phyloP scores from a whole-genome alignment of 2,329 filamentous ascomycete genomes.

The Dothidotthia symphoricarpi region DNA sequence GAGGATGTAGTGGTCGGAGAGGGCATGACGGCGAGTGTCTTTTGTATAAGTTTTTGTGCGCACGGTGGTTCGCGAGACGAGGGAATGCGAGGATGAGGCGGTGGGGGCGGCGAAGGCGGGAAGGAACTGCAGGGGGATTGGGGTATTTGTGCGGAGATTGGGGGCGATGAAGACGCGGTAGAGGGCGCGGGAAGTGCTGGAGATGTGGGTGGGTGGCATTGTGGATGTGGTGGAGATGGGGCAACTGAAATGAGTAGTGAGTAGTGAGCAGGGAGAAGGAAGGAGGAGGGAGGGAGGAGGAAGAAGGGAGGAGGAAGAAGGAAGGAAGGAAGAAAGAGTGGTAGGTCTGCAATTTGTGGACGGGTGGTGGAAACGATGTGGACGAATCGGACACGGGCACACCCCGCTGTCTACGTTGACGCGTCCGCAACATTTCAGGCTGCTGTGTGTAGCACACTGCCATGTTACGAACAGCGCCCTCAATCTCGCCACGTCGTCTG shows the following conservation, averaged over 20 bases:
- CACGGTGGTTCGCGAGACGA: slow-evolving; percentile 13
- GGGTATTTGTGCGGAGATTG: slow-evolving; percentile 20
- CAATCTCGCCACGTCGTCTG: slow-evolving; percentile 1
- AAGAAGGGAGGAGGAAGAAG: not conserved
- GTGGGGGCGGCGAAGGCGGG: slow-evolving; percentile 17
- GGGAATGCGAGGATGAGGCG: slow-evolving; percentile 6
- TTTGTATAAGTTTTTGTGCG: slow-evolving; percentile 25
- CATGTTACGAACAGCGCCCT: too few relatives aligned
- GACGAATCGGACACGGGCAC: slow-evolving; percentile 18
- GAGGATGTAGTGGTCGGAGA: slow-evolving; percentile 43
- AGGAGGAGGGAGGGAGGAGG: not conserved
- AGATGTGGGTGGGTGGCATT: slow-evolving; percentile 36
- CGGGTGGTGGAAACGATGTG: too few relatives aligned
- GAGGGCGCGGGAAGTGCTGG: slow-evolving; percentile 42
- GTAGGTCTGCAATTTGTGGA: not conserved
- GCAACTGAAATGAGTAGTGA: slow-evolving; percentile 1
- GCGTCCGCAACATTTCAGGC: slow-evolving; percentile 10
- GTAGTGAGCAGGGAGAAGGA: not conserved
- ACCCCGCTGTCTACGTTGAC: slow-evolving; percentile 13
- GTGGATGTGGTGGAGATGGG: slow-evolving; percentile 1
- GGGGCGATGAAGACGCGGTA: slow-evolving; percentile 48
- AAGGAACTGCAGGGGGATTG: slow-evolving; percentile 18
- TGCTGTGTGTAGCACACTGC: slow-evolving; percentile 17
- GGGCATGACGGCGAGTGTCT: slow-evolving; percentile 36
- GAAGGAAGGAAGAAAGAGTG: not conserved